Conservation (phyloP, 1,284 basidiomycete genomes). For the Cryptococcus sp. region DNA sequence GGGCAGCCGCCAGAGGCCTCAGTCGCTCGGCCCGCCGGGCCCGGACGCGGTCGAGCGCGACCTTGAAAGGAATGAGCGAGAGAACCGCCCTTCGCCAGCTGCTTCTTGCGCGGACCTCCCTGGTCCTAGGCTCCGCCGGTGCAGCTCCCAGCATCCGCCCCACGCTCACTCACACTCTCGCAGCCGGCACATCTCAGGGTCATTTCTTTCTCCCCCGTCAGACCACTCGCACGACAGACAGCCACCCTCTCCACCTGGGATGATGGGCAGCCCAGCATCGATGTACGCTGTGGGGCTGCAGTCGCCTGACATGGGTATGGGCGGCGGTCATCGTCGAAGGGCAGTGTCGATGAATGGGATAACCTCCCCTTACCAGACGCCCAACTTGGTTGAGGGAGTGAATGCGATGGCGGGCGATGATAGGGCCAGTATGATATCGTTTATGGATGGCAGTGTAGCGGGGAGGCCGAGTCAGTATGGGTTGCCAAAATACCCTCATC, state of each 20-base stretch:
- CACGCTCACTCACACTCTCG: neutral
- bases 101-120: conserved; percentile 2
- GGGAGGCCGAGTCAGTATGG: conserved; percentile 57
- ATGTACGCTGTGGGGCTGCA: neutral
- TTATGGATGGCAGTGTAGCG: conserved; percentile 54
- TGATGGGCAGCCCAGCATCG: neutral
- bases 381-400: conserved; percentile 12
- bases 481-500: conserved; percentile 32
- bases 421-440: conserved; percentile 27
- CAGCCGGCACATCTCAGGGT: conserved; percentile 12
- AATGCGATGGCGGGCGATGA: conserved; percentile 26
- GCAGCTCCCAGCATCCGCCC: neutral
- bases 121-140: neutral
- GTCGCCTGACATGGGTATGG: neutral
- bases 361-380: conserved; percentile 8
- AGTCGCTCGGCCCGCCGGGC: conserved; percentile 4
- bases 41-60: neutral
- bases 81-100: neutral
- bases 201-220: conserved; percentile 4
- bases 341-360: conserved; percentile 16
- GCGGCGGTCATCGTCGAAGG: conserved; percentile 2
- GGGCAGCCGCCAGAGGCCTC: neutral
- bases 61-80: neutral
- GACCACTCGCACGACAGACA: conserved; percentile 4
- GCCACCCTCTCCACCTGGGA: conserved; percentile 1